Evolutionary conservation across 2,329 filamentous ascomycete genomes (phyloP).

Genomic region (Trichoderma arundinaceum): DNA sequence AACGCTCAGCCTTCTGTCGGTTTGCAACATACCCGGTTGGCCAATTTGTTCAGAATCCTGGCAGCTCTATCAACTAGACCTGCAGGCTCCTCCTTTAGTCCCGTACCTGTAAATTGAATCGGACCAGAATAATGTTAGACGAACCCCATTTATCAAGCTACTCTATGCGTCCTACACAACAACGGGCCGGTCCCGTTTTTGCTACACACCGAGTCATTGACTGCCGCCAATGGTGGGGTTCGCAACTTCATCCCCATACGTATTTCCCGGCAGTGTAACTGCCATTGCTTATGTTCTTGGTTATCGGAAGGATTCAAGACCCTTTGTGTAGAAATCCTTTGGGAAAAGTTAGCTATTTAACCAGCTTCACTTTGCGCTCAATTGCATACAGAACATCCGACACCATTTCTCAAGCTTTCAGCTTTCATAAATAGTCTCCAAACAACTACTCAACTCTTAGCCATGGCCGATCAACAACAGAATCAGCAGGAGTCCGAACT

Average conservation of each 20-base stretch:
- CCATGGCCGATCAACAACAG: constrained; percentile 18
- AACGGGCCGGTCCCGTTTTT: constrained; percentile 15
- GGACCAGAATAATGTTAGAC: background rate
- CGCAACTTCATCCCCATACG: background rate
- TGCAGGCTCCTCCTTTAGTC: constrained; percentile 3
- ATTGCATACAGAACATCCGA: background rate
- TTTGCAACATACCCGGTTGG: background rate
- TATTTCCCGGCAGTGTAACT: background rate
- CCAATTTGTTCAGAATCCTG: background rate
- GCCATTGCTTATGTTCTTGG: background rate
- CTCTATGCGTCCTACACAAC: background rate
- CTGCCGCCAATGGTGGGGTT: background rate
- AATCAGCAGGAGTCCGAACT: constrained; percentile 8
- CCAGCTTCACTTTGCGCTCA: background rate
- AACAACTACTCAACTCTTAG: background rate
- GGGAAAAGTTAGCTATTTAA: background rate
- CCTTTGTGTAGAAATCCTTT: background rate
- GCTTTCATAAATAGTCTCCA: background rate
- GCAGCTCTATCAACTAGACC: background rate
- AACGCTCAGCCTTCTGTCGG: background rate
- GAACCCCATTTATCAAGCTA: too few species aligned
- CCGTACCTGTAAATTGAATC: background rate
- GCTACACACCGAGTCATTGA: constrained; percentile 4
- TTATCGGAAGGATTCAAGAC: background rate
- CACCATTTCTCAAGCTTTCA: background rate